Evolutionary conservation across 164 flowering plant genomes (phyloP), one percentile per base, ranked within the genome.

Genomic region (Vitis cinerea): DNA sequence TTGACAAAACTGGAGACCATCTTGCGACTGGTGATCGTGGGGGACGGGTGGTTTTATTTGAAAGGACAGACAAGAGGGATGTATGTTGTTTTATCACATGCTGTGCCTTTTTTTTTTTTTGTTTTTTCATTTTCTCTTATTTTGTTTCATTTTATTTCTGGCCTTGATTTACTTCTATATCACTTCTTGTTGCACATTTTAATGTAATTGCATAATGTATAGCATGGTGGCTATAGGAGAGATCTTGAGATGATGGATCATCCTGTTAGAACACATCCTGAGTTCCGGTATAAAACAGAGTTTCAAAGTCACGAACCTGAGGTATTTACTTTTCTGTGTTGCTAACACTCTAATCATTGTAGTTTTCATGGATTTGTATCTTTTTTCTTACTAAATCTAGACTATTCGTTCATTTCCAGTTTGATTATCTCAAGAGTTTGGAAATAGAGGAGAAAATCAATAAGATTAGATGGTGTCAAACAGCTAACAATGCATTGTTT

Each of bases 11-110:
- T 82, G 99, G 99, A 60, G 92, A 90, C 69, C 98, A 95, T 78
- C 97, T 95, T 77, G 98, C 99, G 51, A 93, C 98, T 75, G 99
- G 99, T 76, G 98, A 95, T 70, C 97, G 99, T 76, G 99, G 99
- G 58, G 99, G 99, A 16, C 86, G 98, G 56, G 98, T 92, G 61
- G 98, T 96, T 59, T 84, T 96, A 74, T 96, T 96, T 83, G 99
- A 96, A 77, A 84, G 97, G 79, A 93, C 98, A 13, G 97, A 96
- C 78, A 76, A 78, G 56, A 91, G 83, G 71, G 97, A 91, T 83
- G 97, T 90, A 55, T 10, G 87, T 77, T 72, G 17, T 72, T 70
- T 62, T n/a, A n/a, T n/a, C 27, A 30, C 53, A n/a, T 66, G 10
- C 19, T 11, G 50, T 63, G 23, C 53, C 27, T 55, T 57, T 54